Evolutionary conservation across 257 asterid genomes (phyloP), one percentile per base, ranked within the genome.

Genomic region (Solanum clarkiae): DNA sequence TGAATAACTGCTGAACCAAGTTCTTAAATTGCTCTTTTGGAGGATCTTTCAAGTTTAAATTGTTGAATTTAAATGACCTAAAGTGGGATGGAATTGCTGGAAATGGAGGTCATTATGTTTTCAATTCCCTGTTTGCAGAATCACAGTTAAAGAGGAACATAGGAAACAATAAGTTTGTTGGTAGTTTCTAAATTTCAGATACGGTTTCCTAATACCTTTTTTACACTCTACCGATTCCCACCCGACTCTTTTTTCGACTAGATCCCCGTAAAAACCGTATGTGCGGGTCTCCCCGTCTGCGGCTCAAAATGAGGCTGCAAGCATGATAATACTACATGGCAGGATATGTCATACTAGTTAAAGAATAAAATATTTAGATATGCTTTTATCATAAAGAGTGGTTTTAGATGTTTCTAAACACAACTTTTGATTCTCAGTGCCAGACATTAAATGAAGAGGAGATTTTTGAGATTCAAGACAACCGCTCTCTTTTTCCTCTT

Each of bases 371-470:
- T 63, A 63, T 63, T 24, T 40, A 29, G 47, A 66, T 15, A 29
- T 36, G 77, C 26, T 69, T 69, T 24, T 36, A 32, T 69, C 15
- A 69, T 40, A 70, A 69, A 29, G 13, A 70, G 9, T 70, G 26
- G 29, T 20, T 72, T 44, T n/a, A 44, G 36, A 44, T 44, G 80
- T 77, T 77, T 77, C 24, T 75, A 24, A 75, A 26, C 82, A 24
- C 63, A 8, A 75, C 87, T 53, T 84, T 84, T 74, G 82, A 71
- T 89, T 55, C 85, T 89, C 90, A 97, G 99, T 97, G 99, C 86
- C 93, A 94, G 86, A 95, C 99, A 80, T 82, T 95, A 91, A 97
- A 97, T 85, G 99, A 97, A 90, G 99, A 97, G 86, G 98, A 97
- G 87, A 89, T 97, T 68, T 95, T 85, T 80, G 99, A 97, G 24